These are phyloP conservation scores for Chlamydomonas applanata DNA, from an alignment of 139 green algal genomes.

Conservation along the genomic window DNA sequence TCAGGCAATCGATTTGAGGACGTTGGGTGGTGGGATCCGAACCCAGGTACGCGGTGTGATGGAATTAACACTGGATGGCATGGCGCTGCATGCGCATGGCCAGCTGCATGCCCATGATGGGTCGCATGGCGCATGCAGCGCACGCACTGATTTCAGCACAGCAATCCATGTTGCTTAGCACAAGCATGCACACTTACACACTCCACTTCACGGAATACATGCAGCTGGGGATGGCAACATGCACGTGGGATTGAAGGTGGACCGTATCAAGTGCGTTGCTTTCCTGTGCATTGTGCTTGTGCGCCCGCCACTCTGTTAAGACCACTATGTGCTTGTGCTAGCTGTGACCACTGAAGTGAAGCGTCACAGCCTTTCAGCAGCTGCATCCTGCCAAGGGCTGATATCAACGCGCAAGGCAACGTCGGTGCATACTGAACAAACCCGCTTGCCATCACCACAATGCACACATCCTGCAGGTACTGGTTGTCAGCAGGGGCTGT, in stretches of 20 bases:
- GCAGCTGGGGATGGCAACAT: constrained; percentile 84
- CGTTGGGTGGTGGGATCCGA: constrained; percentile 50
- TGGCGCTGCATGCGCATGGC: too few relatives aligned
- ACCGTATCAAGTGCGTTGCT: constrained; percentile 69
- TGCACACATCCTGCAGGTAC: constrained; percentile 51
- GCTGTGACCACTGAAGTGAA: too few relatives aligned
- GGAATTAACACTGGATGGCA: too few relatives aligned
- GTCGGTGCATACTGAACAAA: not conserved
- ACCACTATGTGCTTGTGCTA: too few relatives aligned
- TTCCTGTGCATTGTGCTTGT: not conserved
- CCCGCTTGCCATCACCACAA: not conserved
- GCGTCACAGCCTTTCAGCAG: too few relatives aligned
- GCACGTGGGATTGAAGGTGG: constrained; percentile 76
- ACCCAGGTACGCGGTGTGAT: constrained; percentile 29
- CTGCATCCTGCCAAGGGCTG: not conserved
- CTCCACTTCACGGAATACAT: not conserved
- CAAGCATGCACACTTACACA: not conserved
- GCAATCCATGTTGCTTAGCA: not conserved
- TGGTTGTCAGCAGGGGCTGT: constrained; percentile 84
- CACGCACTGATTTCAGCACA: too few relatives aligned
- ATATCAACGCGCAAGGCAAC: not conserved
- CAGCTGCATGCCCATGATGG: too few relatives aligned
- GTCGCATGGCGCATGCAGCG: too few relatives aligned
- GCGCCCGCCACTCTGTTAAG: too few relatives aligned
- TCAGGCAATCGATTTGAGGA: constrained; percentile 36